Conservation (phyloP, 257 asterid species). For the Lithospermum erythrorhizon region DNA sequence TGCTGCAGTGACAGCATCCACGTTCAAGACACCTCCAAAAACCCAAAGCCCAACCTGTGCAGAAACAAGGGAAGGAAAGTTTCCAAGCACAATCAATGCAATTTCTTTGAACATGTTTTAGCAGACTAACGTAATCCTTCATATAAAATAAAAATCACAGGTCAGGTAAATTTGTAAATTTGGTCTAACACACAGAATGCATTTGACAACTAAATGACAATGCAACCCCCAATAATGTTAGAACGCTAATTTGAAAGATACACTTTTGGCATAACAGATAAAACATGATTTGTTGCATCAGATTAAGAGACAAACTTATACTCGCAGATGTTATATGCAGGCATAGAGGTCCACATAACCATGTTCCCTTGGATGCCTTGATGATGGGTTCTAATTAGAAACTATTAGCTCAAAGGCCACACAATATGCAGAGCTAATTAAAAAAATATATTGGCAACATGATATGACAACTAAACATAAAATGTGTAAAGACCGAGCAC, state of each 20-base stretch:
- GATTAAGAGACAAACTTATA: not conserved
- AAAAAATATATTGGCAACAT: not conserved
- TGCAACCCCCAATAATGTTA: too few species aligned
- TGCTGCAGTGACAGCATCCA: constrained; percentile 97
- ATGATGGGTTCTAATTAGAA: not conserved
- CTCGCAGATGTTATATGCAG: too few species aligned
- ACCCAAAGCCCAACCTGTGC: constrained; percentile 90
- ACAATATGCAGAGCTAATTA: not conserved
- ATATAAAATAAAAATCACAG: not conserved
- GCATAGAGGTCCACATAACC: not conserved
- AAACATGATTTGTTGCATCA: not conserved
- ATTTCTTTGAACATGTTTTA: not conserved
- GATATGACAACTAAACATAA: not conserved
- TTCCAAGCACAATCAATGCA: not conserved
- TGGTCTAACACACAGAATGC: not conserved
- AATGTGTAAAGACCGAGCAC: not conserved
- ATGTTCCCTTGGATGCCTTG: not conserved
- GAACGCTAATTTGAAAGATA: not conserved
- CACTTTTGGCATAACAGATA: not conserved
- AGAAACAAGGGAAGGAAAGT: constrained; percentile 7
- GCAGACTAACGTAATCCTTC: not conserved
- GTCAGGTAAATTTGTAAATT: too few species aligned
- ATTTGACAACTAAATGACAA: too few species aligned
- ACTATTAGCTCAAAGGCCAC: not conserved
- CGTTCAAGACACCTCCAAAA: constrained; percentile 64